Evolutionary conservation across 768 basidiomycete genomes (phyloP).

Genomic region (Cytidiella melzeri): DNA sequence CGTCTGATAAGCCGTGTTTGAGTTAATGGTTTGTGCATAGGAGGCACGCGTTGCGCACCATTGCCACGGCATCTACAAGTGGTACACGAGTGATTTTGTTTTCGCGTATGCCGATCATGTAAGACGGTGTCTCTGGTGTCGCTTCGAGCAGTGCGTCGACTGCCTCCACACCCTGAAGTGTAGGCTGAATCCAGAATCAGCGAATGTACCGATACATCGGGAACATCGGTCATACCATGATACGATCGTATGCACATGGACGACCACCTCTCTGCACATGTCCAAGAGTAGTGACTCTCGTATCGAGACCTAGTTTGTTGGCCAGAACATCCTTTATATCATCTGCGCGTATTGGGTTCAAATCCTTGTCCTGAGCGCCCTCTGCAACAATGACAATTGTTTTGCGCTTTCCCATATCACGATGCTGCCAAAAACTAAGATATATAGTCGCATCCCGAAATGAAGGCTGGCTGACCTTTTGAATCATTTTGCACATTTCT

Average conservation of each 20-base stretch:
- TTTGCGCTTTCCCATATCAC: conserved; percentile 88
- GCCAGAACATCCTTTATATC: conserved; percentile 87
- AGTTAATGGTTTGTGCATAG: background rate
- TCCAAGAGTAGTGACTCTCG: conserved; percentile 93
- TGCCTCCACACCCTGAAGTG: conserved; percentile 93
- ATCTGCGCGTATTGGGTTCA: conserved; percentile 89
- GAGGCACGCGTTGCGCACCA: conserved; percentile 39
- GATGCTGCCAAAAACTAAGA: conserved; percentile 52
- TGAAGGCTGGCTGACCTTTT: conserved; percentile 45
- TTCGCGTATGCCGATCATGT: conserved; percentile 94
- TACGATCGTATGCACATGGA: conserved; percentile 90
- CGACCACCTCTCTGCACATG: conserved; percentile 95
- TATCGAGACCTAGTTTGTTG: conserved; percentile 85
- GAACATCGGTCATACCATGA: conserved; percentile 51
- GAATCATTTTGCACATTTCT: conserved; percentile 82
- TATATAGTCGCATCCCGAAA: background rate
- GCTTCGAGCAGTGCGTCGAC: conserved; percentile 83
- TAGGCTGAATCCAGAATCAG: conserved; percentile 51
- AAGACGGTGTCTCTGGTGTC: conserved; percentile 85
- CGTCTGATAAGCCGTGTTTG: conserved; percentile 45
- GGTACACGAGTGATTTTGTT: conserved; percentile 93
- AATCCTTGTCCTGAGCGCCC: conserved; percentile 81
- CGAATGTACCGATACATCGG: background rate
- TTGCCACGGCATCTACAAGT: conserved; percentile 86
- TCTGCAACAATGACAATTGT: conserved; percentile 98